Evolutionary conservation across 345 rosid genomes (phyloP), one percentile per base, ranked within the genome.

Genomic region (Populus euphratica): DNA sequence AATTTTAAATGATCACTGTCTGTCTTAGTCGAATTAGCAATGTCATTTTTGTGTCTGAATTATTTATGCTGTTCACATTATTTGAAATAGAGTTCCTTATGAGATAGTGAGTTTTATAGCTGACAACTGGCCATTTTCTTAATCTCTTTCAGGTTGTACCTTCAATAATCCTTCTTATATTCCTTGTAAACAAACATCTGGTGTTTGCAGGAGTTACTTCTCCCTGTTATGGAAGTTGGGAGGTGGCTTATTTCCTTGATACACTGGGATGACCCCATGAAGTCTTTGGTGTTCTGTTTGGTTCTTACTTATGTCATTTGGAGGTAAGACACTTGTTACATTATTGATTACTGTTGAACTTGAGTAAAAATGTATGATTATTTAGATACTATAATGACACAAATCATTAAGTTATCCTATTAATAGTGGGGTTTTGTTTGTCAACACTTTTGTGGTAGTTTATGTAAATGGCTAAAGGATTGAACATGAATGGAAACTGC

Each of bases 201-300:
- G 66, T 72, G 63, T 14, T 64, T 82, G 78, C 92, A 96, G 99
- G 97, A 96, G 83, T 85, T 96, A 68, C 88, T 94, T 69, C 77
- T 86, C 81, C 99, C 98, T 14, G 77, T 94, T 44, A 83, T 72
- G 76, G 95, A 93, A 76, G 79, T 86, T 36, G 87, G 95, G 80
- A 89, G 86, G 62, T 80, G 87, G 90, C 81, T 92, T 76, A 77
- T 87, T 67, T 86, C 87, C 77, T 72, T 92, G 83, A 73, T 84
- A 65, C 83, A 77, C 78, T 96, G 98, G 99, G 97, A 96, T 69
- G 90, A 92, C 80, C 87, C 92, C 63, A 50, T 76, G 73, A 92
- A 90, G 81, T 96, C 98, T 76, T 79, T 71, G 59, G 54, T 89
- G 4, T 96, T 96, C 86, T 92, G 97, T 84, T 83, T 94, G 89